Evolutionary conservation across 345 rosid genomes (phyloP).

Genomic region (Syzygium aromaticum): DNA sequence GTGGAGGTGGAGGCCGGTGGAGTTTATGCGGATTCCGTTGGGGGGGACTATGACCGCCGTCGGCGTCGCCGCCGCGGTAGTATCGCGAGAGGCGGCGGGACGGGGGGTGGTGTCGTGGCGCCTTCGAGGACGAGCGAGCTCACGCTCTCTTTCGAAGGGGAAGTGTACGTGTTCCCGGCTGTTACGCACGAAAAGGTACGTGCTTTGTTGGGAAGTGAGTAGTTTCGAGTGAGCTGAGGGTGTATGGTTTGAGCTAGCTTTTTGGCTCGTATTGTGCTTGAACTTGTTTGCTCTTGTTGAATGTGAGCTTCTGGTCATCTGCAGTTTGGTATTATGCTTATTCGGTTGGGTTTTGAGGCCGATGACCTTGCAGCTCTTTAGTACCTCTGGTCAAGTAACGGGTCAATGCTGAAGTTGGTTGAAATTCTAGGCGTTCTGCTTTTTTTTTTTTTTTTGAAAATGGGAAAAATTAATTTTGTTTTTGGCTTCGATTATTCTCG

Average conservation of each 20-base stretch:
- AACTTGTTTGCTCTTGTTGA: background rate
- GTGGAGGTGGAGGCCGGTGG: conserved; percentile 16
- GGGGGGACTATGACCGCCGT: conserved; percentile 23
- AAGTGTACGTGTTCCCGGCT: conserved; percentile 63
- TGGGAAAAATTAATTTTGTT: background rate
- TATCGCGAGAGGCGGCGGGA: background rate
- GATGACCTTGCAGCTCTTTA: background rate
- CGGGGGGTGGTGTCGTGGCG: conserved; percentile 18
- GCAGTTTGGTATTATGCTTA: background rate
- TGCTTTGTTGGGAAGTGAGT: background rate
- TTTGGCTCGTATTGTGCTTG: background rate
- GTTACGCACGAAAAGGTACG: conserved; percentile 54
- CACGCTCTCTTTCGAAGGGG: conserved; percentile 68
- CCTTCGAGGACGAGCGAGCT: conserved; percentile 60
- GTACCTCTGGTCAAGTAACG: background rate
- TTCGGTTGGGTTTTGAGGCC: background rate
- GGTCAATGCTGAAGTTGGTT: background rate
- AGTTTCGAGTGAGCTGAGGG: background rate
- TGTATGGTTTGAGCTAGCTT: background rate
- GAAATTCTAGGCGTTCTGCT: background rate
- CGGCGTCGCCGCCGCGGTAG: background rate
- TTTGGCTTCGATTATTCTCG: background rate
- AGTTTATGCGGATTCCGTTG: conserved; percentile 23
- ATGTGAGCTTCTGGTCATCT: background rate
- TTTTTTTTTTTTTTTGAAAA: background rate